phyloP scores from a whole-genome alignment of 192 early-diverging fungal genomes.

The Backusella circina region DNA sequence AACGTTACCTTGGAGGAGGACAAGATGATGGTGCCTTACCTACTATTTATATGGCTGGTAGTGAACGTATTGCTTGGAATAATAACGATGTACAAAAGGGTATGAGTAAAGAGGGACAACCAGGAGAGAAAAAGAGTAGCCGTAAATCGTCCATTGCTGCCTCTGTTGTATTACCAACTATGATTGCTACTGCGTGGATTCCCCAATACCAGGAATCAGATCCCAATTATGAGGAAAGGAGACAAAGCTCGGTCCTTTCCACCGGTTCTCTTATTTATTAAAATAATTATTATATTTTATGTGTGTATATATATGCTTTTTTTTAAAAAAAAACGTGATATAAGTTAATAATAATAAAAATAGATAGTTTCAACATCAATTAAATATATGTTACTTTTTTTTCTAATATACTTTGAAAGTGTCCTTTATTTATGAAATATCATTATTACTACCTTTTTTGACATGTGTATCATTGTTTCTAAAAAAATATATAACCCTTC shows the following conservation, averaged over 20 bases:
- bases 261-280: conserved; percentile 1
- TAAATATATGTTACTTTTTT: neutral
- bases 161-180: conserved; percentile 30
- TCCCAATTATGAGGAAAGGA: neutral
- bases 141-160: conserved; percentile 18
- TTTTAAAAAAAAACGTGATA: neutral
- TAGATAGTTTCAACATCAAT: neutral
- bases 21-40: neutral
- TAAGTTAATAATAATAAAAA: neutral
- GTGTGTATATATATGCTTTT: too few relatives aligned
- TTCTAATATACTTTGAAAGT: too few relatives aligned
- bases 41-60: conserved; percentile 29
- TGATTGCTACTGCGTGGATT: conserved; percentile 41
- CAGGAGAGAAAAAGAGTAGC: neutral
- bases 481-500: neutral
- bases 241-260: conserved; percentile 7
- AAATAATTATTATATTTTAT: neutral
- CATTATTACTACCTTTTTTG: too few relatives aligned
- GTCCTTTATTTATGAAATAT: too few relatives aligned
- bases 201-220: conserved; percentile 9
- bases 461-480: too few relatives aligned
- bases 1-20: conserved; percentile 19
- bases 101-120: neutral
- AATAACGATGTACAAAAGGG: neutral
- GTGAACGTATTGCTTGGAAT: conserved; percentile 43